Percentiles rank a stretch among this genome's conserved stretches.
Evolutionary conservation across 2,329 filamentous ascomycete genomes (phyloP).

Genomic region (Berkeleyomyces rouxiae): DNA sequence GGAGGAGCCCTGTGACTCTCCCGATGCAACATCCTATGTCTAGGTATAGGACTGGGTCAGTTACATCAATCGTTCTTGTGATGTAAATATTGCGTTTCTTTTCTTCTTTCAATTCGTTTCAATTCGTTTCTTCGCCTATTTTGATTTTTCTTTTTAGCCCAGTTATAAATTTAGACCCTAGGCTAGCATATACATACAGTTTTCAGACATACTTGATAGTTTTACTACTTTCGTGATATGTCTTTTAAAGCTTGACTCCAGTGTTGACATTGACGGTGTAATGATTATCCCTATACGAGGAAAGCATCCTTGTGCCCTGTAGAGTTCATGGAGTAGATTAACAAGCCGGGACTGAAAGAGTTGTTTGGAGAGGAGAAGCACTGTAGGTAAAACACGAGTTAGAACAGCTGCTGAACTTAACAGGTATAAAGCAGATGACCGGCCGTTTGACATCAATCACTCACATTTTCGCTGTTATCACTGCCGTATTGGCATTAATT

Average conservation of each 20-base stretch:
- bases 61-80: neutral
- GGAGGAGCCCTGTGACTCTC: neutral
- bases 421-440: too few relatives aligned
- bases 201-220: neutral
- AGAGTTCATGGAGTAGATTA: too few relatives aligned
- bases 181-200: neutral
- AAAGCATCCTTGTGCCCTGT: too few relatives aligned
- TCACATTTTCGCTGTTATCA: too few relatives aligned
- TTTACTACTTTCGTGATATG: neutral
- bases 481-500: too few relatives aligned
- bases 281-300: too few relatives aligned
- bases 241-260: neutral
- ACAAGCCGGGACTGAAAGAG: too few relatives aligned
- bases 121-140: neutral
- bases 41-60: neutral
- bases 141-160: neutral
- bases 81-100: neutral
- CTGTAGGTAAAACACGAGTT: too few relatives aligned
- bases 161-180: neutral
- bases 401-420: too few relatives aligned
- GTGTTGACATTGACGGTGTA: neutral
- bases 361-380: too few relatives aligned
- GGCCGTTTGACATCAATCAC: too few relatives aligned
- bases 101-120: neutral
- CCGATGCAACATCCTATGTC: neutral